These are phyloP conservation scores for Ogataea populi-albae DNA, from an alignment of 805 yeast genomes.

Conservation along the genomic window DNA sequence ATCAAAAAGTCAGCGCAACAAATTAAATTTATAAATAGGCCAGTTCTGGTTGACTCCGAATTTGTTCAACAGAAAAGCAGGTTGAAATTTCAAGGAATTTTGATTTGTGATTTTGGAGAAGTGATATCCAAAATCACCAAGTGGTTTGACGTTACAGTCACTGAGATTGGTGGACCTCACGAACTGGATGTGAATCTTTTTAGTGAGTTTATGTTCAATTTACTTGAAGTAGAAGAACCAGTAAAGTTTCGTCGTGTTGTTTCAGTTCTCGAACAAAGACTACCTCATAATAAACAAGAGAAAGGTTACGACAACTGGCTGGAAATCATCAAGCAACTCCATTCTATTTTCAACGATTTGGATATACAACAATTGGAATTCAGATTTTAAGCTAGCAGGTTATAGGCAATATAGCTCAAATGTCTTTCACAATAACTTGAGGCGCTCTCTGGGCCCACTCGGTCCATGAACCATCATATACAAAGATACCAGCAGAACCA, in stretches of 20 bases:
- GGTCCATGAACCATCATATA: conserved; percentile 88
- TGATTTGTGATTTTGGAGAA: conserved; percentile 14
- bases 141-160: conserved; percentile 28
- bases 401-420: background rate
- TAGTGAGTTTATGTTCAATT: conserved; percentile 25
- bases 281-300: conserved; percentile 2
- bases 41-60: conserved; percentile 7
- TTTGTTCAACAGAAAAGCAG: conserved; percentile 9
- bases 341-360: conserved; percentile 11
- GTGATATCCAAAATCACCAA: conserved; percentile 13
- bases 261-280: conserved; percentile 13
- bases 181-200: conserved; percentile 28
- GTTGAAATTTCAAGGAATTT: conserved; percentile 25
- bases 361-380: conserved; percentile 15
- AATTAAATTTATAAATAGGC: no score
- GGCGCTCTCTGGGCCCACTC: conserved; percentile 84
- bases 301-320: conserved; percentile 23
- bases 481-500: conserved; percentile 43
- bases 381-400: conserved; percentile 5
- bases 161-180: conserved; percentile 18
- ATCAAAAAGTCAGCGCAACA: no score
- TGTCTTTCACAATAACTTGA: conserved; percentile 47
- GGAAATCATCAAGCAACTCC: conserved; percentile 15
- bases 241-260: conserved; percentile 20
- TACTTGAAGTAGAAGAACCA: conserved; percentile 22